Conservation (phyloP, 176 grass and related monocot genomes). For the Echinochloa phyllopogon region DNA sequence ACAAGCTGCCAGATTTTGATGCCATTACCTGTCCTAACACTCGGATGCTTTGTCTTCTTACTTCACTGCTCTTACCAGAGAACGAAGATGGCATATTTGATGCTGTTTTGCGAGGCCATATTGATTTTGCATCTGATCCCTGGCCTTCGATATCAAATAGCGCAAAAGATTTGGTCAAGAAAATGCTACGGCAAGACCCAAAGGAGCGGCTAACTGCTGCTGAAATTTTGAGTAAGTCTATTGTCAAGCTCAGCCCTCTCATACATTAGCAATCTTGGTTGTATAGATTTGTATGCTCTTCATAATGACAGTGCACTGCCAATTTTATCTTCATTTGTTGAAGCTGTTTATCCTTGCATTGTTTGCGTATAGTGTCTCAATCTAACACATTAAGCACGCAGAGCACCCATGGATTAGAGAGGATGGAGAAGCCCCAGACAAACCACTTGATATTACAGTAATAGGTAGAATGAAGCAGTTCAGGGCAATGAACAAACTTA, state of each 20-base stretch:
- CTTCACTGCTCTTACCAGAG: slow-evolving; percentile 53
- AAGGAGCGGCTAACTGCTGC: slow-evolving; percentile 83
- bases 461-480: slow-evolving; percentile 97
- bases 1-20: background rate
- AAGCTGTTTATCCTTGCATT: background rate
- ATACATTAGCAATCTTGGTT: background rate
- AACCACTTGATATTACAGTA: slow-evolving; percentile 86
- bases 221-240: slow-evolving; percentile 76
- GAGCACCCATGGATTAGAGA: slow-evolving; percentile 89
- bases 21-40: background rate
- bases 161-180: slow-evolving; percentile 86
- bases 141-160: slow-evolving; percentile 79
- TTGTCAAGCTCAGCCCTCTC: background rate
- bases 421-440: slow-evolving; percentile 92
- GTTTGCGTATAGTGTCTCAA: slow-evolving; percentile 19
- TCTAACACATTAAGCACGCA: slow-evolving; percentile 57
- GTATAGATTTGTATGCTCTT: background rate
- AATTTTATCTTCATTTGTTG: background rate
- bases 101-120: slow-evolving; percentile 69
- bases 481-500: slow-evolving; percentile 98
- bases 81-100: slow-evolving; percentile 93
- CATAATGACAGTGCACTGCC: slow-evolving; percentile 1
- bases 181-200: slow-evolving; percentile 82
- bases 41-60: background rate
- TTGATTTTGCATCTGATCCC: slow-evolving; percentile 87